Percentiles rank a stretch among this genome's conserved stretches.
Conservation (phyloP, 768 basidiomycete genomes). For the Trametes meyenii region DNA sequence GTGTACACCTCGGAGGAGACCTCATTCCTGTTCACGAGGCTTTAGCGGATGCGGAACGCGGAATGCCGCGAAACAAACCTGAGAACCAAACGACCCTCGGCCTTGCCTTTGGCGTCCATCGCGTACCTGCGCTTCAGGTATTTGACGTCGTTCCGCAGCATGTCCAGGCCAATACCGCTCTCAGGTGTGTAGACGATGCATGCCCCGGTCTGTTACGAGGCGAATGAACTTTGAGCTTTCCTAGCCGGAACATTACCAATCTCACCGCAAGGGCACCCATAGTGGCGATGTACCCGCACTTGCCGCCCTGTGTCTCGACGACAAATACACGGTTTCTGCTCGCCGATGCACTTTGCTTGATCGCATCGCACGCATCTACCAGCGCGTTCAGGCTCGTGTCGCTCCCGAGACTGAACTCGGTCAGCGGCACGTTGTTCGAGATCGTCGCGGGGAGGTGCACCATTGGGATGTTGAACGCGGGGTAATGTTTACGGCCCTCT, state of each 20-base stretch:
- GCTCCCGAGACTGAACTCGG: slow-evolving; percentile 92
- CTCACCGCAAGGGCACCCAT: slow-evolving; percentile 94
- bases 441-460: slow-evolving; percentile 95
- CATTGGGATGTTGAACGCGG: slow-evolving; percentile 94
- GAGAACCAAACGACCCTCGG: slow-evolving; percentile 92
- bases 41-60: not conserved
- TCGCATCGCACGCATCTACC: slow-evolving; percentile 96
- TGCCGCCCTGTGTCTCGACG: slow-evolving; percentile 97
- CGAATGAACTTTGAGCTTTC: not conserved
- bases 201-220: slow-evolving; percentile 74
- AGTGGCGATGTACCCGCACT: slow-evolving; percentile 93
- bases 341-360: slow-evolving; percentile 97
- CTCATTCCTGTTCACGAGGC: slow-evolving; percentile 65
- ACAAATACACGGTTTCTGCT: slow-evolving; percentile 96
- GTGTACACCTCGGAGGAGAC: slow-evolving; percentile 85
- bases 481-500: slow-evolving; percentile 79
- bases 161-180: slow-evolving; percentile 81
- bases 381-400: slow-evolving; percentile 98
- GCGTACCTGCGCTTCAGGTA: slow-evolving; percentile 86
- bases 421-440: slow-evolving; percentile 97
- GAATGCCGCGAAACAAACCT: slow-evolving; percentile 51
- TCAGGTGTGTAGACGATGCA: slow-evolving; percentile 95
- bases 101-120: slow-evolving; percentile 85
- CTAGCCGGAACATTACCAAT: slow-evolving; percentile 17
- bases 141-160: slow-evolving; percentile 79